Percentiles rank a stretch among this genome's conserved stretches.
Conservation (phyloP, 2,329 filamentous ascomycete species). For the Alternaria metachromatica region DNA sequence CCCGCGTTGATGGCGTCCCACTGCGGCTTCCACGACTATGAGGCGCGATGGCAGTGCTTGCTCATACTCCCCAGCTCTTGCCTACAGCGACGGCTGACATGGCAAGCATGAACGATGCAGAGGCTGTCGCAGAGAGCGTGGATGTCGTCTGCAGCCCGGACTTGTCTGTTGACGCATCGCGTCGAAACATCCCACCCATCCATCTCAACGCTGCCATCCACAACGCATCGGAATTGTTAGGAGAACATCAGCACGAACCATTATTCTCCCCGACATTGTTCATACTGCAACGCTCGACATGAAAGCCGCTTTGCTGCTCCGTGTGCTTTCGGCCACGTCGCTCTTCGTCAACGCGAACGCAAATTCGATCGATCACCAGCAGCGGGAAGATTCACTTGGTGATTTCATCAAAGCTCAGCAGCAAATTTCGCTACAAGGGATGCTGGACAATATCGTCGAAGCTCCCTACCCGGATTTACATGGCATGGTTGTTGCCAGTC, state of each 20-base stretch:
- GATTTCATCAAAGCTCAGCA: background rate
- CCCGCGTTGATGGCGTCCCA: background rate
- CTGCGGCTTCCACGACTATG: background rate
- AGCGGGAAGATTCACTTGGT: background rate
- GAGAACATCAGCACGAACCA: background rate
- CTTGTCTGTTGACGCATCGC: background rate
- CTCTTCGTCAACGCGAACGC: background rate
- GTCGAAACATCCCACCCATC: background rate
- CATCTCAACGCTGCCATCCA: background rate
- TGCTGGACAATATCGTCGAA: background rate
- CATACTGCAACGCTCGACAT: background rate
- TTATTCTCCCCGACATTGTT: background rate
- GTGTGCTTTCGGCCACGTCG: background rate
- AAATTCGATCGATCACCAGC: background rate
- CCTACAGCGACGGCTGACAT: background rate
- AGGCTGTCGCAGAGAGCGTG: background rate
- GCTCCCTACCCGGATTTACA: no score
- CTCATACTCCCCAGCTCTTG: rapidly evolving
- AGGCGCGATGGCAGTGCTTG: background rate
- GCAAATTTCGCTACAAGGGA: rapidly evolving
- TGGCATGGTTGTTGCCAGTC: background rate
- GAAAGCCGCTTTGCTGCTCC: background rate
- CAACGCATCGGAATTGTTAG: background rate
- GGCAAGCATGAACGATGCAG: background rate
- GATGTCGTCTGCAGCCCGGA: background rate